phyloP scores from a whole-genome alignment of 2,329 filamentous ascomycete genomes.

The Penicillium sp. region DNA sequence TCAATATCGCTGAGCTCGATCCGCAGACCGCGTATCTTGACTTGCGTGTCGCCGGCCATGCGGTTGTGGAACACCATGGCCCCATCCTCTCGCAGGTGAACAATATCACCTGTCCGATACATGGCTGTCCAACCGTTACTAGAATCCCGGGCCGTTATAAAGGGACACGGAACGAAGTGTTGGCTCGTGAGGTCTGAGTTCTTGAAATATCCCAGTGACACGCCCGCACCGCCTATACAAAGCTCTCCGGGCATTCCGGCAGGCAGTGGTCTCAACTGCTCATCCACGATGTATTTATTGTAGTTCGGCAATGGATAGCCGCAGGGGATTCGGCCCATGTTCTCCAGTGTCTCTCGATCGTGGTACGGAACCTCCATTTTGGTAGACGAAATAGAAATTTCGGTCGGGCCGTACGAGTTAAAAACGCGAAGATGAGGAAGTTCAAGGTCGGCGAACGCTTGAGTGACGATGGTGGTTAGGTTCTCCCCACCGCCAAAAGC shows the following conservation, averaged over 20 bases:
- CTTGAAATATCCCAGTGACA: too few species aligned
- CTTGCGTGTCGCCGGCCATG: slow-evolving; percentile 17
- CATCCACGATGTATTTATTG: too few species aligned
- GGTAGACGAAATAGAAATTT: slow-evolving; percentile 14
- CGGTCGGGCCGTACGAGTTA: slow-evolving; percentile 17
- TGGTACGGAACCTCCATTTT: slow-evolving; percentile 16
- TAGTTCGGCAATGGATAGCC: too few species aligned
- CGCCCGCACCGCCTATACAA: too few species aligned
- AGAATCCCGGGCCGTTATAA: neutral
- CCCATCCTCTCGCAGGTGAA: slow-evolving; percentile 20
- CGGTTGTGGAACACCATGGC: slow-evolving; percentile 21
- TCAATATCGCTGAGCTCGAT: slow-evolving; percentile 49
- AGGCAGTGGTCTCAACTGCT: too few species aligned
- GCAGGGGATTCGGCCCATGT: neutral
- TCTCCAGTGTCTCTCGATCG: neutral
- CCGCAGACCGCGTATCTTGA: slow-evolving; percentile 24
- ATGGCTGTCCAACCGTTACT: too few species aligned
- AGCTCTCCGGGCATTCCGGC: too few species aligned
- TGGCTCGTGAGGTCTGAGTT: too few species aligned
- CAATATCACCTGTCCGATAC: slow-evolving; percentile 26
- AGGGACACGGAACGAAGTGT: neutral
- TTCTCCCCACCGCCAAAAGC: slow-evolving; percentile 12
- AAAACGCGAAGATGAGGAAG: slow-evolving; percentile 1
- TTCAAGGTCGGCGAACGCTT: slow-evolving; percentile 2
- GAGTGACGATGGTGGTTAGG: neutral